These are phyloP conservation scores for Tylopilus intermedius DNA, from an alignment of 768 basidiomycete species.

Conservation along the genomic window DNA sequence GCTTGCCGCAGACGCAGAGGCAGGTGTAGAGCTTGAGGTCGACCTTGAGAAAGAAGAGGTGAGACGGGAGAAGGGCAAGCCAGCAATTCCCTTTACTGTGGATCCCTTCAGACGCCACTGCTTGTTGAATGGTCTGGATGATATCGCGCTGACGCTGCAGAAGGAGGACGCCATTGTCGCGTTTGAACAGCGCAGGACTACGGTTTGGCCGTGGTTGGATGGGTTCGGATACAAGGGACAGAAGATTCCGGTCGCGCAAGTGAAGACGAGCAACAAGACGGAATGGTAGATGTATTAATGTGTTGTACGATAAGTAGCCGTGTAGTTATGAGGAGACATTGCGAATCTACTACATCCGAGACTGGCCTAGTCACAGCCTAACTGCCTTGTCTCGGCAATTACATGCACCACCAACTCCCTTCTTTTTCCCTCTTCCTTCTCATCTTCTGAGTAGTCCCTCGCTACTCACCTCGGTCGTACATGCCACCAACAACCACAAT, in stretches of 20 bases:
- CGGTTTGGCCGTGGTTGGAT: constrained; percentile 93
- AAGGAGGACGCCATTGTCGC: constrained; percentile 62
- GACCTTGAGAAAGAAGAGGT: constrained; percentile 82
- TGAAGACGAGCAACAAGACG: constrained; percentile 45
- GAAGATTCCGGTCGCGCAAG: constrained; percentile 56
- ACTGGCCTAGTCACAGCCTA: constrained; percentile 1
- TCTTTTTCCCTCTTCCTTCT: not conserved
- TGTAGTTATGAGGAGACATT: not conserved
- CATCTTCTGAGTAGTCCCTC: not conserved
- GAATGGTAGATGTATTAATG: constrained; percentile 55
- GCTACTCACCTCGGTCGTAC: constrained; percentile 1
- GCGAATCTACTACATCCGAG: constrained; percentile 15
- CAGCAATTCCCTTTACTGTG: constrained; percentile 68
- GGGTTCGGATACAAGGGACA: constrained; percentile 86
- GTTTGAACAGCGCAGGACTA: constrained; percentile 77
- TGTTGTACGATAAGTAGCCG: not conserved
- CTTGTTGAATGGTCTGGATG: constrained; percentile 92
- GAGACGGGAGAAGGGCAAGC: constrained; percentile 66
- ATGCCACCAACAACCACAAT: constrained; percentile 17
- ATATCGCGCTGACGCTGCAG: constrained; percentile 91
- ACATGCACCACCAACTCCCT: not conserved
- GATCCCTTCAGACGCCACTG: constrained; percentile 93
- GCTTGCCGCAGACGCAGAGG: constrained; percentile 74
- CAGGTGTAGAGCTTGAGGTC: constrained; percentile 72
- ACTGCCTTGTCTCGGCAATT: constrained; percentile 1